A percentile compares a stretch with the other conserved stretches of the same genome.
These are phyloP conservation scores for Botrytis paeoniae DNA, from an alignment of 2,329 filamentous ascomycete genomes.

Conservation along the genomic window DNA sequence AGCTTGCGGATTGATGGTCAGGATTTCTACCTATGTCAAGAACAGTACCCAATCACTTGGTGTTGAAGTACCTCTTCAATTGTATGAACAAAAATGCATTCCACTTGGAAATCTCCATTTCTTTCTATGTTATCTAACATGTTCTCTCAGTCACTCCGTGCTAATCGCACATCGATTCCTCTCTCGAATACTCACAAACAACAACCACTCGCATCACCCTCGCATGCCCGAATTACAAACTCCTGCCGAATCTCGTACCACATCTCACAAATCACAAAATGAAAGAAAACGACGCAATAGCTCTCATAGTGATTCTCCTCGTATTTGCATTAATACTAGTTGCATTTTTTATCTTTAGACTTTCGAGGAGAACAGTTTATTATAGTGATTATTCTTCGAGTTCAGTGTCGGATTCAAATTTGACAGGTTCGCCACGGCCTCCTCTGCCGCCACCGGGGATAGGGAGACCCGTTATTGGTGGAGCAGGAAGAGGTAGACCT, in stretches of 20 bases:
- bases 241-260: background rate
- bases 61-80: background rate
- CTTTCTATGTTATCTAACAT: background rate
- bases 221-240: background rate
- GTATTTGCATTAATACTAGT: background rate
- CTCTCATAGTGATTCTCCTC: conserved; percentile 7
- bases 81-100: background rate
- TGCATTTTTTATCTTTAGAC: background rate
- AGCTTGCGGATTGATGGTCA: background rate
- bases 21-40: background rate
- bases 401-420: background rate
- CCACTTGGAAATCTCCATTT: background rate
- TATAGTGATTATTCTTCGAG: conserved; percentile 8
- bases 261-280: background rate
- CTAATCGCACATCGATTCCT: background rate
- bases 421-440: background rate
- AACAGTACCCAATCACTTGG: background rate
- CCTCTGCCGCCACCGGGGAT: background rate
- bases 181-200: background rate
- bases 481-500: background rate
- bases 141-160: background rate
- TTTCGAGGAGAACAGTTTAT: background rate
- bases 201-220: background rate
- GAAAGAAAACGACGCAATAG: conserved; percentile 4
- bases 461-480: background rate